Percentiles rank a stretch among this genome's conserved stretches.
phyloP scores from a whole-genome alignment of 495 filamentous ascomycete genomes.

The Xylaria bambusicola region DNA sequence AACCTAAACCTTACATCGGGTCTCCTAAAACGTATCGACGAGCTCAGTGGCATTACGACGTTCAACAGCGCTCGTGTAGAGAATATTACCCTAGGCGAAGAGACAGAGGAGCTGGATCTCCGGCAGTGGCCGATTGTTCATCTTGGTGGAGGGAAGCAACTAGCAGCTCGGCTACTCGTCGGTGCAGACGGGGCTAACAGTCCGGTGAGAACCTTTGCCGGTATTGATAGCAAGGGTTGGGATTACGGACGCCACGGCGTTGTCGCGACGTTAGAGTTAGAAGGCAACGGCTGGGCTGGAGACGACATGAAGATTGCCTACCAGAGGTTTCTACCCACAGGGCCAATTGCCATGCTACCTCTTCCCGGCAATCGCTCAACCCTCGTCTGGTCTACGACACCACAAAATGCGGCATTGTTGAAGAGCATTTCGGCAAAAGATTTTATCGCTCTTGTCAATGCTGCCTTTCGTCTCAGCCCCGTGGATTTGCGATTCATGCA shows the following conservation, averaged over 20 bases:
- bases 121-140: conserved; percentile 83
- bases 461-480: conserved; percentile 80
- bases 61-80: conserved; percentile 77
- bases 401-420: conserved; percentile 72
- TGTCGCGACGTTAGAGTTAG: conserved; percentile 81
- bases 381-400: conserved; percentile 91
- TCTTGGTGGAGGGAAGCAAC: conserved; percentile 58
- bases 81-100: conserved; percentile 71
- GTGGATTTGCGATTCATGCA: conserved; percentile 83
- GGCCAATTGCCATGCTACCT: conserved; percentile 87
- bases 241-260: conserved; percentile 90
- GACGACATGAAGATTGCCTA: conserved; percentile 72
- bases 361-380: conserved; percentile 79
- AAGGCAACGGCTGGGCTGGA: conserved; percentile 54
- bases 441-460: conserved; percentile 88
- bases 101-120: conserved; percentile 70
- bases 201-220: conserved; percentile 87
- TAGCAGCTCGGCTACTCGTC: conserved; percentile 81
- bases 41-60: conserved; percentile 66
- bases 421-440: conserved; percentile 71
- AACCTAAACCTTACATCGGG: conserved; percentile 84
- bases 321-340: conserved; percentile 91
- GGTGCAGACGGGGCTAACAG: conserved; percentile 95
- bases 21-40: conserved; percentile 68
- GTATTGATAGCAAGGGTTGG: conserved; percentile 83